Evolutionary conservation across 192 early-diverging fungal genomes (phyloP).

Genomic region (Rhizophagus sp.): DNA sequence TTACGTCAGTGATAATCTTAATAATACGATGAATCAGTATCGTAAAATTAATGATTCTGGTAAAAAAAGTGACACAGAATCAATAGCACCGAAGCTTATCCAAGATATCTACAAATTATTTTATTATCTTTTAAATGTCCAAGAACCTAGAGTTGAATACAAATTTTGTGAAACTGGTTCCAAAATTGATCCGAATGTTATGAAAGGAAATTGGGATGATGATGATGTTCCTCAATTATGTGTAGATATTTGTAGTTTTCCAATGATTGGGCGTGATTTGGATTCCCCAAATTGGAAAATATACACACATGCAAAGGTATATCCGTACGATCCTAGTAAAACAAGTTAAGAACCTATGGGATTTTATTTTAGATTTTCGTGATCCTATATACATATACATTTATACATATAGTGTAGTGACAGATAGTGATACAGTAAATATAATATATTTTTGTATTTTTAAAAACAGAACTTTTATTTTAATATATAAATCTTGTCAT

Average conservation of each 20-base stretch:
- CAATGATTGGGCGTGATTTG: neutral
- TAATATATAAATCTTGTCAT: no score
- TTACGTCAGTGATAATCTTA: neutral
- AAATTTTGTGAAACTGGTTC: neutral
- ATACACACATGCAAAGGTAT: neutral
- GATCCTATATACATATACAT: no score
- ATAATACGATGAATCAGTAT: neutral
- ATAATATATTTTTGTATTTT: no score
- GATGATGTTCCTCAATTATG: neutral
- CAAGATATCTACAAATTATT: neutral
- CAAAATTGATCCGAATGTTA: neutral
- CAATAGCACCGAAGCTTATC: neutral
- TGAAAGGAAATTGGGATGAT: neutral
- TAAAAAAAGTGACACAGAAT: neutral
- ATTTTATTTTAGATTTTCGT: no score
- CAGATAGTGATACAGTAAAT: no score
- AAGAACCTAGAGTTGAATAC: neutral
- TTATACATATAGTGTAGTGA: no score
- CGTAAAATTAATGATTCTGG: neutral
- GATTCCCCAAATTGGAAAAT: neutral
- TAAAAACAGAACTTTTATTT: no score
- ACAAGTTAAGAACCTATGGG: neutral
- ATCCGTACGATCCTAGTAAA: neutral
- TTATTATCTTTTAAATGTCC: neutral
- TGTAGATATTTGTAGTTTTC: constrained; percentile 8